A percentile compares a stretch with the other conserved stretches of the same genome.
These are phyloP conservation scores for Calcarisporium arbuscula DNA, from an alignment of 2,329 filamentous ascomycete species.

Conservation along the genomic window DNA sequence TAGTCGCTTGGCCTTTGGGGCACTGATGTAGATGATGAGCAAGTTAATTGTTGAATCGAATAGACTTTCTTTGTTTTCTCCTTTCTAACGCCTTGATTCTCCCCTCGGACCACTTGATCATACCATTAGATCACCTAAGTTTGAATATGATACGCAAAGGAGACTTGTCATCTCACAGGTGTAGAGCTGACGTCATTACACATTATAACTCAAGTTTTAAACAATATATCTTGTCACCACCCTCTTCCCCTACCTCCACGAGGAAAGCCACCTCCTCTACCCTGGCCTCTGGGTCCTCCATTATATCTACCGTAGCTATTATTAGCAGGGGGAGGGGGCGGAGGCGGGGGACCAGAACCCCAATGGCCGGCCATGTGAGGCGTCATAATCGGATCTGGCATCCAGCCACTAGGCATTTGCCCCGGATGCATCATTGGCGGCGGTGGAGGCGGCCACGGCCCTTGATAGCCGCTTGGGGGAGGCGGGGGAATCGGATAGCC, in stretches of 20 bases:
- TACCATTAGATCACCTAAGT: conserved; percentile 7
- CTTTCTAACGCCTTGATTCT: conserved; percentile 8
- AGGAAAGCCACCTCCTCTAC: conserved; percentile 24
- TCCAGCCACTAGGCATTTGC: conserved; percentile 17
- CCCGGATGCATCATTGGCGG: conserved; percentile 18
- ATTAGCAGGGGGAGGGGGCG: conserved; percentile 15
- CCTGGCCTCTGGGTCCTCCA: conserved; percentile 20
- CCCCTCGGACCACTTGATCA: conserved; percentile 9
- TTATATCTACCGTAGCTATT: conserved; percentile 17
- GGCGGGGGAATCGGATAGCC: conserved; percentile 21
- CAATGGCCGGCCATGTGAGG: conserved; percentile 21
- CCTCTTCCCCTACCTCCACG: conserved; percentile 21
- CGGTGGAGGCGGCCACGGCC: conserved; percentile 34
- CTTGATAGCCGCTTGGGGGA: conserved; percentile 31
- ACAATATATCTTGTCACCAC: conserved; percentile 9
- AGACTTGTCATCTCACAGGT: too few species aligned
- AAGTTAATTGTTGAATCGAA: conserved; percentile 21
- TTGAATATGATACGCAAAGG: conserved; percentile 2
- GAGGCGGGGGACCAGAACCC: conserved; percentile 14
- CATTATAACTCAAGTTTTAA: too few species aligned
- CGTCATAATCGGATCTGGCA: conserved; percentile 18
- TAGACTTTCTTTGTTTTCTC: conserved; percentile 12
- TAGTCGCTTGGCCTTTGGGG: conserved; percentile 19
- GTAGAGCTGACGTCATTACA: too few species aligned
- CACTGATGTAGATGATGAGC: conserved; percentile 19